Conservation (phyloP, 495 filamentous ascomycete species). For the Xylaria telfairii region DNA sequence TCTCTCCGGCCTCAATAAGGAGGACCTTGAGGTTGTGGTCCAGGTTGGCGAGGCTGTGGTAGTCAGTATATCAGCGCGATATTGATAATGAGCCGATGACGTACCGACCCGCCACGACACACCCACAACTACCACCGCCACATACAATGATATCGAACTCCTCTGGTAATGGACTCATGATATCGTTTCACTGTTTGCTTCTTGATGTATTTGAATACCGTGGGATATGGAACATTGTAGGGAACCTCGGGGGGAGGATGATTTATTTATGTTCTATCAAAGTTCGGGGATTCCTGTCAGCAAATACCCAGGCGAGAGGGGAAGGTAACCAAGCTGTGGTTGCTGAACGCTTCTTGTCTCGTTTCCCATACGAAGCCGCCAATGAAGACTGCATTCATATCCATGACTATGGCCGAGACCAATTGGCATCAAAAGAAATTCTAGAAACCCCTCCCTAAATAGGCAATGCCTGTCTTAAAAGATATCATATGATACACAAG, state of each 20-base stretch:
- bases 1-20: slow-evolving; percentile 79
- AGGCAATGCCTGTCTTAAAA: slow-evolving; percentile 29
- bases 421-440: slow-evolving; percentile 22
- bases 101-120: slow-evolving; percentile 74
- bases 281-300: slow-evolving; percentile 19
- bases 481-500: slow-evolving; percentile 38
- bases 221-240: slow-evolving; percentile 25
- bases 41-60: slow-evolving; percentile 71
- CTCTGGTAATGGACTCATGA: slow-evolving; percentile 59
- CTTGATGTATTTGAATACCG: slow-evolving; percentile 4
- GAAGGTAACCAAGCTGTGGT: slow-evolving; percentile 24
- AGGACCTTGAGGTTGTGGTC: slow-evolving; percentile 82
- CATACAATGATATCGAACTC: slow-evolving; percentile 87
- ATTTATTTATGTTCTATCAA: slow-evolving; percentile 35
- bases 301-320: slow-evolving; percentile 35
- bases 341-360: slow-evolving; percentile 5
- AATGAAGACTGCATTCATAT: slow-evolving; percentile 22
- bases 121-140: slow-evolving; percentile 73
- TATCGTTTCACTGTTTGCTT: slow-evolving; percentile 28
- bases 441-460: slow-evolving; percentile 25
- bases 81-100: slow-evolving; percentile 1
- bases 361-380: slow-evolving; percentile 25
- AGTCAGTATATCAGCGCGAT: slow-evolving; percentile 18
- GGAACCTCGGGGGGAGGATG: slow-evolving; percentile 27
- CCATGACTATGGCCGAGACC: slow-evolving; percentile 17